phyloP scores from a whole-genome alignment of 2,329 filamentous ascomycete genomes.

The Trichoderma simmonsii region DNA sequence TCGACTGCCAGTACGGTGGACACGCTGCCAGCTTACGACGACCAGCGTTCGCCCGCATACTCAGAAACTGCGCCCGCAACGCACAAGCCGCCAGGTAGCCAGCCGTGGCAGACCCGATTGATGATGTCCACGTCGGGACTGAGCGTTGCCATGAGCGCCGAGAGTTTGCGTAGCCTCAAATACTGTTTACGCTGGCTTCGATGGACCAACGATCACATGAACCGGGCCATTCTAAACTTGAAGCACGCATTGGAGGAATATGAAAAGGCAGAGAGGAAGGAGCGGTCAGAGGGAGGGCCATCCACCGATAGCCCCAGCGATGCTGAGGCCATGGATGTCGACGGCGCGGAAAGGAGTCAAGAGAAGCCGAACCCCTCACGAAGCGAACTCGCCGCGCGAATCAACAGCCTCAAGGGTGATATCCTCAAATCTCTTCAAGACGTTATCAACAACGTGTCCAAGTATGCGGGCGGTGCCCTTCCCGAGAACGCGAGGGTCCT shows the following conservation, averaged over 20 bases:
- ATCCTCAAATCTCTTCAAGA: slow-evolving; percentile 76
- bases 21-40: slow-evolving; percentile 79
- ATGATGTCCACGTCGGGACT: slow-evolving; percentile 89
- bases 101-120: slow-evolving; percentile 75
- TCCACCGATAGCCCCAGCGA: background rate
- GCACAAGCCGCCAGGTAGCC: slow-evolving; percentile 30
- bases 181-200: slow-evolving; percentile 79
- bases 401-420: slow-evolving; percentile 65
- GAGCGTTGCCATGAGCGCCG: slow-evolving; percentile 85
- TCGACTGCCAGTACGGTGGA: slow-evolving; percentile 69
- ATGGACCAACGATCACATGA: slow-evolving; percentile 78
- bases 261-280: slow-evolving; percentile 46
- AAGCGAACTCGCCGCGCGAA: slow-evolving; percentile 54
- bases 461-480: slow-evolving; percentile 85
- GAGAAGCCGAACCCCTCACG: slow-evolving; percentile 31
- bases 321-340: slow-evolving; percentile 6
- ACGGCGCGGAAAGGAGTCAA: slow-evolving; percentile 17
- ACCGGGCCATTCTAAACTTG: slow-evolving; percentile 69
- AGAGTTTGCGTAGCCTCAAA: slow-evolving; percentile 78
- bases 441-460: slow-evolving; percentile 80
- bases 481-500: slow-evolving; percentile 83
- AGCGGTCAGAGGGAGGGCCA: slow-evolving; percentile 10
- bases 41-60: slow-evolving; percentile 71
- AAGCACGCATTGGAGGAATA: slow-evolving; percentile 78
- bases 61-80: slow-evolving; percentile 52